Percentiles rank a stretch among this genome's conserved stretches.
These are phyloP conservation scores for Wickerhamomyces kurtzmanii DNA, from an alignment of 805 yeast species.

Conservation along the genomic window DNA sequence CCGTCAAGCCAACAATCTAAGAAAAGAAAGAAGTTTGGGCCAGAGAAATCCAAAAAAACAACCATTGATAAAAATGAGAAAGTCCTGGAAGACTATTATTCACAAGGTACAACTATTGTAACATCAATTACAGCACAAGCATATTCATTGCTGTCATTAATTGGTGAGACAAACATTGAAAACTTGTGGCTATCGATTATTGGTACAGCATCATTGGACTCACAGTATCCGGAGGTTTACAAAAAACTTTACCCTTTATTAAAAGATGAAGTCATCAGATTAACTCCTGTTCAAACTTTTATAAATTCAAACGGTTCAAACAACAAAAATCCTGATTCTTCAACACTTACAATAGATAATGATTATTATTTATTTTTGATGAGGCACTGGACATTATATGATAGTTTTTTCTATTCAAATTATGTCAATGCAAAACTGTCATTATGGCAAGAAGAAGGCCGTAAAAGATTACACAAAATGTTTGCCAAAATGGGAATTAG, in stretches of 20 bases:
- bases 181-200: constrained; percentile 82
- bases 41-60: constrained; percentile 29
- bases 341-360: constrained; percentile 54
- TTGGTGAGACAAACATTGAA: constrained; percentile 68
- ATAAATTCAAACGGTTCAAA: constrained; percentile 19
- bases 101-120: constrained; percentile 70
- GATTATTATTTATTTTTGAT: constrained; percentile 82
- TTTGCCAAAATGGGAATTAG: constrained; percentile 97
- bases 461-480: constrained; percentile 75
- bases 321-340: constrained; percentile 27
- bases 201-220: constrained; percentile 78
- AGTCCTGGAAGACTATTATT: constrained; percentile 64
- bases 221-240: constrained; percentile 66
- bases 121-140: constrained; percentile 72
- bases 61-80: constrained; percentile 39
- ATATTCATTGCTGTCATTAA: constrained; percentile 67
- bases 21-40: constrained; percentile 16
- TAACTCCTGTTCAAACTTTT: too few species aligned
- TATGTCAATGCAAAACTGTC: constrained; percentile 81
- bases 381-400: constrained; percentile 90
- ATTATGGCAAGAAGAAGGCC: constrained; percentile 89
- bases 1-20: constrained; percentile 17
- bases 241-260: constrained; percentile 61
- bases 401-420: constrained; percentile 83
- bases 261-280: constrained; percentile 74